Evolutionary conservation across 805 yeast species (phyloP), one percentile per base, ranked within the genome.

Genomic region (Kluyveromyces nonfermentans): DNA sequence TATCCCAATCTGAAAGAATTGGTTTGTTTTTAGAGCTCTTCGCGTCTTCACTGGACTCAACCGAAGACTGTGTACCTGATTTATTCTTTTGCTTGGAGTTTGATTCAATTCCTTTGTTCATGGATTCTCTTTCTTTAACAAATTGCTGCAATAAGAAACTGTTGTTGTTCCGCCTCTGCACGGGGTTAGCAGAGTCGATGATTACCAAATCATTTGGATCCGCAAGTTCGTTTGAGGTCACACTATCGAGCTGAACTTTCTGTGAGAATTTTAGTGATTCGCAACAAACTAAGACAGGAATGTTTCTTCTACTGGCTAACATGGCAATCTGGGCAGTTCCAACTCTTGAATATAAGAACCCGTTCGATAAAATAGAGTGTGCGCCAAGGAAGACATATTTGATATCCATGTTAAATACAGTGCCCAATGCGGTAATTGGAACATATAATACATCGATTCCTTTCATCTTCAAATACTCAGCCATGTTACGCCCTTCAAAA

Each of bases 321-420:
- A 90, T 85, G 7, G 97, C 95, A 37, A 93, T 77, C 65, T 89
- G 69, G 1, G 97, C 96, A 7, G 97, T 82, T 18, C 98, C 98
- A 15, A 87, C 97, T 49, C 98, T 77, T 1, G 97, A 85, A 59
- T 85, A 88, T 45, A 93, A 72, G 60, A 88, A 77, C 1, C 98
- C 98, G 59, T 93, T 93, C 7, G 97, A 87, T 45, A 93, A 73
- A 85, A 93, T 88, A 28, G 97, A 94, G 60, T 93, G 97, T 0
- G 97, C 97, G 14, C 98, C 98, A 31, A 93, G 70, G 62, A 93
- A 83, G 6, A 93, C 95, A 51, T 84, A 82, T 54, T 93, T 93
- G 30, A 93, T 90, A 38, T 59, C 57, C 61, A 85, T 88, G 53
- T 82, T 84, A 54, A 93, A 73, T 8, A 87, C 80, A 20, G 93